phyloP scores from a whole-genome alignment of 805 yeast species.

The Candida argentea region DNA sequence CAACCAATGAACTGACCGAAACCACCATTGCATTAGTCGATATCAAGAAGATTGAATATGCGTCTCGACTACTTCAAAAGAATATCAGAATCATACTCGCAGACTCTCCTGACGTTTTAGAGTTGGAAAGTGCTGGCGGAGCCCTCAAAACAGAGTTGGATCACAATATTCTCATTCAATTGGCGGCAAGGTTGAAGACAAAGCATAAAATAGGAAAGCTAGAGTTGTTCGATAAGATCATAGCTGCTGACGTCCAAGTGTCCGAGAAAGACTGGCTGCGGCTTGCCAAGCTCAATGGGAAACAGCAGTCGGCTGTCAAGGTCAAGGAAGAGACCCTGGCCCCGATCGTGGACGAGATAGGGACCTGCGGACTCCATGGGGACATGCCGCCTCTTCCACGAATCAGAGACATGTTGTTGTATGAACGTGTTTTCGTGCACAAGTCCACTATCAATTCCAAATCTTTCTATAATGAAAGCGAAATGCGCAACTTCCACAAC shows the following conservation, averaged over 20 bases:
- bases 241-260: slow-evolving; percentile 26
- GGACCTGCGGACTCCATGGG: slow-evolving; percentile 6
- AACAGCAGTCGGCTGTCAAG: slow-evolving; percentile 1
- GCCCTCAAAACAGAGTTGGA: slow-evolving; percentile 41
- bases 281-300: slow-evolving; percentile 2
- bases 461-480: slow-evolving; percentile 44
- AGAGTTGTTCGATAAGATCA: slow-evolving; percentile 46
- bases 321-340: slow-evolving; percentile 4
- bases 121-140: slow-evolving; percentile 28
- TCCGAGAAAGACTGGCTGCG: slow-evolving; percentile 7
- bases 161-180: slow-evolving; percentile 42
- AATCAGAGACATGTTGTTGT: slow-evolving; percentile 48
- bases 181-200: slow-evolving; percentile 53
- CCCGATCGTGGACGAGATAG: slow-evolving; percentile 3
- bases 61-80: slow-evolving; percentile 20
- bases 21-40: slow-evolving; percentile 17
- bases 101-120: slow-evolving; percentile 44
- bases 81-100: slow-evolving; percentile 11
- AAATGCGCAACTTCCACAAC: slow-evolving; percentile 56
- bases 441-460: slow-evolving; percentile 59
- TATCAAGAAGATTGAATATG: slow-evolving; percentile 29
- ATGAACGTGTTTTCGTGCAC: slow-evolving; percentile 71
- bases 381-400: slow-evolving; percentile 54
- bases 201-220: slow-evolving; percentile 39
- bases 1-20: too few species aligned